Percentiles rank a stretch among this genome's conserved stretches.
Evolutionary conservation across 2,329 filamentous ascomycete species (phyloP).

Genomic region (Lizonia empirigonia): DNA sequence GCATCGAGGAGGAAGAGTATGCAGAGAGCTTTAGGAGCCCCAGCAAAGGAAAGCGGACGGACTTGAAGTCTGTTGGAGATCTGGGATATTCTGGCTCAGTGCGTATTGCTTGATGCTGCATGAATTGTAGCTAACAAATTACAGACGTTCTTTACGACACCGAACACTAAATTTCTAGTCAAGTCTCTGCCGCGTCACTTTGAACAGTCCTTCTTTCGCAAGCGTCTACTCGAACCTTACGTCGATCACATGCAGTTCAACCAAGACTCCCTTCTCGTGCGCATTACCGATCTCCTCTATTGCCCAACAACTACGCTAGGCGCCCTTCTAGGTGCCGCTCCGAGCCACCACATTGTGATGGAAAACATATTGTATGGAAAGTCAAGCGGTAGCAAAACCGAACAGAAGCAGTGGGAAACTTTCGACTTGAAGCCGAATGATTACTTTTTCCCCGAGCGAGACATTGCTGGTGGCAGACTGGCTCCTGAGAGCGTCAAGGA

Average conservation of each 20-base stretch:
- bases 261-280: conserved; percentile 67
- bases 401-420: conserved; percentile 65
- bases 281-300: conserved; percentile 73
- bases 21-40: conserved; percentile 57
- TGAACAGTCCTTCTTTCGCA: conserved; percentile 72
- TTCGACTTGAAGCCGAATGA: conserved; percentile 76
- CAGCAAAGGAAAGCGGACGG: conserved; percentile 46
- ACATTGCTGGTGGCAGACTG: conserved; percentile 68
- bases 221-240: conserved; percentile 70
- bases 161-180: conserved; percentile 69
- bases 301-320: conserved; percentile 64
- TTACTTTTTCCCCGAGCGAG: conserved; percentile 78
- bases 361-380: conserved; percentile 73
- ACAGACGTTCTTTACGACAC: conserved; percentile 72
- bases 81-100: conserved; percentile 75
- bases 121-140: conserved; percentile 13
- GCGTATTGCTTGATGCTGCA: conserved; percentile 17
- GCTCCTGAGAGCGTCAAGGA: conserved; percentile 69
- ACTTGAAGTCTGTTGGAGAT: conserved; percentile 66
- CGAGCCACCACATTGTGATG: conserved; percentile 78
- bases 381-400: conserved; percentile 47
- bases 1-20: conserved; percentile 61
- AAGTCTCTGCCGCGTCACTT: conserved; percentile 73
- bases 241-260: conserved; percentile 66
- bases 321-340: conserved; percentile 63